Conservation (phyloP, 2,329 filamentous ascomycete genomes). For the Coccinonectria pachysandricola region DNA sequence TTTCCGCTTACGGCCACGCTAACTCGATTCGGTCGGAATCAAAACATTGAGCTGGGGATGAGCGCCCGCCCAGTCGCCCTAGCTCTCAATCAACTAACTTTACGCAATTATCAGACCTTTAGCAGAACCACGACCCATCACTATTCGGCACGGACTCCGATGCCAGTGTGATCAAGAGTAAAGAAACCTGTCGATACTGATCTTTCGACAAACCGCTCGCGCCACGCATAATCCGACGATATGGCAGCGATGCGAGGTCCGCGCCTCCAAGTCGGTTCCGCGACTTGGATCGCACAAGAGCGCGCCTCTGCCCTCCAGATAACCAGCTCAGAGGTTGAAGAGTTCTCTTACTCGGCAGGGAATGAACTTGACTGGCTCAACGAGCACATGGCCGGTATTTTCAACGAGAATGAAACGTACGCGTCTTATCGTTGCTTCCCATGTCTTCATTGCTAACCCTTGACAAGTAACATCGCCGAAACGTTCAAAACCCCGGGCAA, state of each 20-base stretch:
- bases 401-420: slow-evolving; percentile 77
- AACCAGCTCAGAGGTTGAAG: slow-evolving; percentile 73
- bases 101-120: too few relatives aligned
- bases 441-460: slow-evolving; percentile 6
- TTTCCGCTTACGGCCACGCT: slow-evolving; percentile 14
- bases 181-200: slow-evolving; percentile 9
- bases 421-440: slow-evolving; percentile 6
- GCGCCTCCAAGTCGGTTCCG: slow-evolving; percentile 65
- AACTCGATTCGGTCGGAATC: slow-evolving; percentile 26
- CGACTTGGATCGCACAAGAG: slow-evolving; percentile 79
- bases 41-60: too few relatives aligned
- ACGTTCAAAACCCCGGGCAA: slow-evolving; percentile 93
- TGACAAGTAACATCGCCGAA: slow-evolving; percentile 70
- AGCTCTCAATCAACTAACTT: too few relatives aligned
- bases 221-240: slow-evolving; percentile 10
- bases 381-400: slow-evolving; percentile 94
- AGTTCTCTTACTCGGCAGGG: slow-evolving; percentile 82
- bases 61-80: too few relatives aligned
- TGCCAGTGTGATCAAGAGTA: slow-evolving; percentile 14
- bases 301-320: slow-evolving; percentile 67
- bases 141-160: too few relatives aligned
- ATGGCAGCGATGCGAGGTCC: slow-evolving; percentile 41
- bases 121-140: too few relatives aligned
- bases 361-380: slow-evolving; percentile 98
- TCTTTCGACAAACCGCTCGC: slow-evolving; percentile 5